Evolutionary conservation across 108 stramenopile species (phyloP).

Genomic region (Thalassiosira profunda): DNA sequence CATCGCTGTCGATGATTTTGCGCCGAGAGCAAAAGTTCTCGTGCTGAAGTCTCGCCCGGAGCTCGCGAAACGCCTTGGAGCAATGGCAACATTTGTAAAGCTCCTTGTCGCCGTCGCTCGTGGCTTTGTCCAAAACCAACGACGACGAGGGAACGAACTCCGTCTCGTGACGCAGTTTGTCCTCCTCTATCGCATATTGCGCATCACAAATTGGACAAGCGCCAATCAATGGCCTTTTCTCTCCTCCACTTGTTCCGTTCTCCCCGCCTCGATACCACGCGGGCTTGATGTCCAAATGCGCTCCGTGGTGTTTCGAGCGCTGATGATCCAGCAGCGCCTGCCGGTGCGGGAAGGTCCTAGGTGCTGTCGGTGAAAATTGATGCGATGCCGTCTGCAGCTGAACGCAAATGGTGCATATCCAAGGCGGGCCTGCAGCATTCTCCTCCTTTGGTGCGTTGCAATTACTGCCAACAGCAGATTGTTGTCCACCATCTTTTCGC

Average conservation of each 20-base stretch:
- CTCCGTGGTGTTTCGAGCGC: constrained; percentile 72
- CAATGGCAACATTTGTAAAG: constrained; percentile 52
- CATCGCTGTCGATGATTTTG: no score
- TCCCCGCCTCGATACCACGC: constrained; percentile 58
- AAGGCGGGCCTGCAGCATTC: neutral
- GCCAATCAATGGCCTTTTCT: neutral
- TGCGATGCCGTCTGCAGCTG: neutral
- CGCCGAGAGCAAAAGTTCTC: constrained; percentile 65
- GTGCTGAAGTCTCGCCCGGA: constrained; percentile 62
- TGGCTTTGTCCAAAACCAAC: no score
- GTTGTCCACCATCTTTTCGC: constrained; percentile 17
- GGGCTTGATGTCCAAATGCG: constrained; percentile 66
- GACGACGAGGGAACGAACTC: constrained; percentile 14
- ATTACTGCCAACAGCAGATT: neutral
- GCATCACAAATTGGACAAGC: neutral
- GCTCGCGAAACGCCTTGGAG: constrained; percentile 53
- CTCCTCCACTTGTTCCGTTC: neutral
- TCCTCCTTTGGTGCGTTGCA: neutral
- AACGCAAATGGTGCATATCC: constrained; percentile 23
- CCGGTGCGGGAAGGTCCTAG: constrained; percentile 55
- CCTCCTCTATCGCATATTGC: neutral
- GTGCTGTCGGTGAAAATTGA: neutral
- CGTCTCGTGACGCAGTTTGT: neutral
- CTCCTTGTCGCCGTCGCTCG: neutral
- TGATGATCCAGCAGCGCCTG: constrained; percentile 72